phyloP scores from a whole-genome alignment of 371 early-diverging fungal genomes.

The Mucor irregularis region DNA sequence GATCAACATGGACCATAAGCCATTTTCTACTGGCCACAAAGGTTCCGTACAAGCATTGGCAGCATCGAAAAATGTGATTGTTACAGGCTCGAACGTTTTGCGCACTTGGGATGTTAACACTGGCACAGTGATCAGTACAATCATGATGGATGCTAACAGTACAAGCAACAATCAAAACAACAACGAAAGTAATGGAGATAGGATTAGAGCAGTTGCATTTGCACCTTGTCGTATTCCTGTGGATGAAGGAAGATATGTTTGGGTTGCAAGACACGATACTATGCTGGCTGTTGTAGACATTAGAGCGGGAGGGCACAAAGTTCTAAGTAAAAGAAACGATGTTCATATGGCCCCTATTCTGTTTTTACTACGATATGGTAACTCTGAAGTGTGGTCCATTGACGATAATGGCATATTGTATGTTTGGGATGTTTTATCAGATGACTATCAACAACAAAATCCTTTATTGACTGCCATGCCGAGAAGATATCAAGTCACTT shows the following conservation, averaged over 20 bases:
- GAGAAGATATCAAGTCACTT: conserved; percentile 16
- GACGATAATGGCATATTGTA: conserved; percentile 74
- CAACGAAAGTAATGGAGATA: conserved; percentile 24
- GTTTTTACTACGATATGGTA: conserved; percentile 61
- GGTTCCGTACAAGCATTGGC: conserved; percentile 10
- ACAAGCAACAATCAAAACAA: conserved; percentile 5
- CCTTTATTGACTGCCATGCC: conserved; percentile 27
- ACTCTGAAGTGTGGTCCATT: conserved; percentile 69
- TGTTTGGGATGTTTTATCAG: conserved; percentile 61
- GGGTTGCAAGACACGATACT: conserved; percentile 62
- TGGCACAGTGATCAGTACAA: conserved; percentile 9
- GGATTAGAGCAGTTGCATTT: conserved; percentile 34
- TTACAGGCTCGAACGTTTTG: conserved; percentile 18
- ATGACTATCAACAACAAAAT: conserved; percentile 25
- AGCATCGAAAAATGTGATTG: conserved; percentile 11
- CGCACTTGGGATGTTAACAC: conserved; percentile 18
- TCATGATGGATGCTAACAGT: conserved; percentile 4
- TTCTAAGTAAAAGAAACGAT: conserved; percentile 52
- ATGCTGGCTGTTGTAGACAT: conserved; percentile 65
- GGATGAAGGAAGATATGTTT: conserved; percentile 62
- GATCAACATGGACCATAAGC: not conserved
- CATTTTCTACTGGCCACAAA: conserved; percentile 21
- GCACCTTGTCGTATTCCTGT: conserved; percentile 39
- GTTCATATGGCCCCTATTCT: conserved; percentile 62
- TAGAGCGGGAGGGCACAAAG: conserved; percentile 16